phyloP scores from a whole-genome alignment of 805 yeast genomes.

The Blastobotrys parvus region DNA sequence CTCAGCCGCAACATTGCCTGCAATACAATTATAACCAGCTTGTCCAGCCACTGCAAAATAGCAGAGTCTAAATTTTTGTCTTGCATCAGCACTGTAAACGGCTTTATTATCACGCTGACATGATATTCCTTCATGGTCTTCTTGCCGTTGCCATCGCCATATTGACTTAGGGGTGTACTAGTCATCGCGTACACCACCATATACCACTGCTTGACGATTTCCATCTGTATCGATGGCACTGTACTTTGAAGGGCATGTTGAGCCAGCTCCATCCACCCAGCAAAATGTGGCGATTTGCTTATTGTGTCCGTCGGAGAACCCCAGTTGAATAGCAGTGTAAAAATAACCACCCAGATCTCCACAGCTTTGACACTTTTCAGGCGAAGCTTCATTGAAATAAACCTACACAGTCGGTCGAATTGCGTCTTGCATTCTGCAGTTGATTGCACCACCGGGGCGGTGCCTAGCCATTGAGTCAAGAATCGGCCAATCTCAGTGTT shows the following conservation, averaged over 20 bases:
- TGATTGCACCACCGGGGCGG: background rate
- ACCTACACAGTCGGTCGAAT: background rate
- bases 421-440: background rate
- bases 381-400: background rate
- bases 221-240: too few relatives aligned
- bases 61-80: background rate
- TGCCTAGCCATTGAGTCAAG: conserved; percentile 3
- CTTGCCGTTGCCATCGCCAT: background rate
- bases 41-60: background rate
- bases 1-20: background rate
- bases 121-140: background rate
- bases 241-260: too few relatives aligned
- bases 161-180: conserved; percentile 4
- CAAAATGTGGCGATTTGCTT: conserved; percentile 12
- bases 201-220: conserved; percentile 14
- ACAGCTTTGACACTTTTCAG: conserved; percentile 4
- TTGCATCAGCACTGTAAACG: background rate
- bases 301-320: conserved; percentile 7
- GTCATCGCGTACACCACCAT: conserved; percentile 14
- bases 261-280: conserved; percentile 9
- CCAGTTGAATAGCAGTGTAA: background rate
- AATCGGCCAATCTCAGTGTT: conserved; percentile 9
- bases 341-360: conserved; percentile 12
- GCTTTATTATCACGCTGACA: background rate
- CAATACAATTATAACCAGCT: background rate